Conservation (phyloP, 2,329 filamentous ascomycete species). For the Stachybotrys elegans region DNA sequence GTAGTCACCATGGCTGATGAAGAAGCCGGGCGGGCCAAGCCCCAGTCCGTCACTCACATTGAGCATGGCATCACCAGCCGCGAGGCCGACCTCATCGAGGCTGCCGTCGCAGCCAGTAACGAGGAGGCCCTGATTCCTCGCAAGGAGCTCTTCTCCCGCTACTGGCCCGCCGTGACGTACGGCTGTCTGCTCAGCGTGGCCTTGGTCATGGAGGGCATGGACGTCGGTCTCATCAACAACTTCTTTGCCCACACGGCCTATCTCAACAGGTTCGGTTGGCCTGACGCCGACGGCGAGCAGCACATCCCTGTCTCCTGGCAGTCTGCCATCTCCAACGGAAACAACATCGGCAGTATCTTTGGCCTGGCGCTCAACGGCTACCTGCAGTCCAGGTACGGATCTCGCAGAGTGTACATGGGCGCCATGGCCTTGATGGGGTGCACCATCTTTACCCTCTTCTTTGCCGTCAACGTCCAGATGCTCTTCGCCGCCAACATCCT, state of each 20-base stretch:
- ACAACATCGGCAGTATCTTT: constrained; percentile 38
- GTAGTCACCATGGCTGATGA: too few relatives aligned
- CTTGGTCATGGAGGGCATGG: constrained; percentile 28
- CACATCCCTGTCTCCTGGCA: constrained; percentile 43
- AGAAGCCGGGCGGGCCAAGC: constrained; percentile 2
- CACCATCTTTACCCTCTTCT: constrained; percentile 38
- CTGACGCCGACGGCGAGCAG: constrained; percentile 25
- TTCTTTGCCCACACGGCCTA: constrained; percentile 29
- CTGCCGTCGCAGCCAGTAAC: constrained; percentile 23
- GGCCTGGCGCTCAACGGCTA: constrained; percentile 40
- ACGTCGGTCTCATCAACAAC: constrained; percentile 32
- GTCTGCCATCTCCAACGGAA: constrained; percentile 35
- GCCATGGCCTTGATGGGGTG: constrained; percentile 28
- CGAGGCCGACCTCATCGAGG: constrained; percentile 25
- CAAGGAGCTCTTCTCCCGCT: constrained; percentile 25
- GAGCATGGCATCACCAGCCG: constrained; percentile 18
- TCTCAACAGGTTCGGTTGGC: constrained; percentile 26
- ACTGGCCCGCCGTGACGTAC: constrained; percentile 22
- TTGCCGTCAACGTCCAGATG: constrained; percentile 27
- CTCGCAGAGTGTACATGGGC: constrained; percentile 36
- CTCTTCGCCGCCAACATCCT: constrained; percentile 35
- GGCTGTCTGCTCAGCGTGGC: constrained; percentile 23
- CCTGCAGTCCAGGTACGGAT: constrained; percentile 35
- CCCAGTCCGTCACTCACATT: constrained; percentile 11
- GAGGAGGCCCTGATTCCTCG: constrained; percentile 20